A percentile compares a stretch with the other conserved stretches of the same genome.
These are phyloP conservation scores for Scedosporium minutisporum DNA, from an alignment of 2,329 filamentous ascomycete genomes.

Conservation along the genomic window DNA sequence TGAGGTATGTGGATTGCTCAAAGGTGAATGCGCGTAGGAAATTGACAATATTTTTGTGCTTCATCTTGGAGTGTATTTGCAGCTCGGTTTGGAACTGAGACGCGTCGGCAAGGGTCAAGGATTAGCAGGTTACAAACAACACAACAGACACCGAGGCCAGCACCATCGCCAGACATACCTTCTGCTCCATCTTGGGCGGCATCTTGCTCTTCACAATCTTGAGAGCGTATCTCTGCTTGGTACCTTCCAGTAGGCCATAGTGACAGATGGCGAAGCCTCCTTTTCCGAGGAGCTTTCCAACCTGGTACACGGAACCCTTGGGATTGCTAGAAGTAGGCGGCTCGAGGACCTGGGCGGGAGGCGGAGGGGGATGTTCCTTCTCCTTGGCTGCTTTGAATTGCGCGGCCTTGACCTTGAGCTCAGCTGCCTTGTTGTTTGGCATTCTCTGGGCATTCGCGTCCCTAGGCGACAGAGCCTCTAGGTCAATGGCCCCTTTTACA, in stretches of 20 bases:
- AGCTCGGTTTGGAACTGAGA: conserved; percentile 67
- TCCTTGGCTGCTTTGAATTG: conserved; percentile 49
- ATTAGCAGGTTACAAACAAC: background rate
- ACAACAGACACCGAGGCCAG: background rate
- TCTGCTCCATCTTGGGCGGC: conserved; percentile 75
- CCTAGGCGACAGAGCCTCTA: conserved; percentile 55
- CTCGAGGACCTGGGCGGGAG: conserved; percentile 49
- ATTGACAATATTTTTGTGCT: conserved; percentile 88
- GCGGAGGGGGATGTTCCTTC: conserved; percentile 57
- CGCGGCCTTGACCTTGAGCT: conserved; percentile 43
- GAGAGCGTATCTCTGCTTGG: conserved; percentile 60
- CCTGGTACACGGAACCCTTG: conserved; percentile 62
- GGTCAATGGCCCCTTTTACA: conserved; percentile 40
- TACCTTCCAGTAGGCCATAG: conserved; percentile 56
- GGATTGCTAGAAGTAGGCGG: conserved; percentile 59
- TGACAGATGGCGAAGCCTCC: conserved; percentile 79
- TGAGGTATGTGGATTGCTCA: conserved; percentile 80
- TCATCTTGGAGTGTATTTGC: conserved; percentile 97
- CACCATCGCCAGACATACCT: conserved; percentile 38
- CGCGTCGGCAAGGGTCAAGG: conserved; percentile 11
- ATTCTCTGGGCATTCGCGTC: conserved; percentile 53
- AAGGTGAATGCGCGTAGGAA: conserved; percentile 93
- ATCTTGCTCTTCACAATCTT: conserved; percentile 80
- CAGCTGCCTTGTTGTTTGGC: conserved; percentile 23
- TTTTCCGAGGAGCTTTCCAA: conserved; percentile 66